These are phyloP conservation scores for Chalciporus chontae DNA, from an alignment of 768 basidiomycete genomes.

Conservation along the genomic window DNA sequence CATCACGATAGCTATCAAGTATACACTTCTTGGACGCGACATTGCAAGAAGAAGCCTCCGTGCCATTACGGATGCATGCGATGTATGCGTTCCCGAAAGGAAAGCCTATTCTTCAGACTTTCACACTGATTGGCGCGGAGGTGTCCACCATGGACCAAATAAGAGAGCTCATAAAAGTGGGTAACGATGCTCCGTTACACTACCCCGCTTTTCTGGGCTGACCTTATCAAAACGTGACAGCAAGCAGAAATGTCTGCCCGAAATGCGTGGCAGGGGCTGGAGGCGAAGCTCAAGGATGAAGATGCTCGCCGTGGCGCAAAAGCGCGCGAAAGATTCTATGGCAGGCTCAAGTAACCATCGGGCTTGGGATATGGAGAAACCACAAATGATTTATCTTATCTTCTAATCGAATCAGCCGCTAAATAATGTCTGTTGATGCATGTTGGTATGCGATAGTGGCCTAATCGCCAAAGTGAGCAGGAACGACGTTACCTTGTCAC, in stretches of 20 bases:
- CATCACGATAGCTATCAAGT: slow-evolving; percentile 44
- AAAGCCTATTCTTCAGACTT: slow-evolving; percentile 51
- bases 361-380: not conserved
- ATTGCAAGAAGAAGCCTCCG: slow-evolving; percentile 64
- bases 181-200: slow-evolving; percentile 5
- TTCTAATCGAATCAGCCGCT: not conserved
- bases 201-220: not conserved
- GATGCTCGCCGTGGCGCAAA: slow-evolving; percentile 57
- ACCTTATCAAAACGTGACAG: slow-evolving; percentile 55
- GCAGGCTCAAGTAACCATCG: slow-evolving; percentile 16
- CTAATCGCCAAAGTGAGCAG: no score
- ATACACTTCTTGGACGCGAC: slow-evolving; percentile 75
- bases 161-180: slow-evolving; percentile 53
- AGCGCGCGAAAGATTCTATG: slow-evolving; percentile 50
- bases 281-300: slow-evolving; percentile 64
- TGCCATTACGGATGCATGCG: slow-evolving; percentile 55
- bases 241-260: slow-evolving; percentile 63
- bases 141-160: slow-evolving; percentile 50
- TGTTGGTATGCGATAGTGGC: no score
- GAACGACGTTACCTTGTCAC: no score
- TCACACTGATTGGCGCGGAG: slow-evolving; percentile 61
- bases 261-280: slow-evolving; percentile 52
- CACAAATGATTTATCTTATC: not conserved
- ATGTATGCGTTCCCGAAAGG: slow-evolving; percentile 57
- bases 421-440: not conserved